phyloP scores from a whole-genome alignment of 257 asterid genomes.

The Euphrasia confusa region DNA sequence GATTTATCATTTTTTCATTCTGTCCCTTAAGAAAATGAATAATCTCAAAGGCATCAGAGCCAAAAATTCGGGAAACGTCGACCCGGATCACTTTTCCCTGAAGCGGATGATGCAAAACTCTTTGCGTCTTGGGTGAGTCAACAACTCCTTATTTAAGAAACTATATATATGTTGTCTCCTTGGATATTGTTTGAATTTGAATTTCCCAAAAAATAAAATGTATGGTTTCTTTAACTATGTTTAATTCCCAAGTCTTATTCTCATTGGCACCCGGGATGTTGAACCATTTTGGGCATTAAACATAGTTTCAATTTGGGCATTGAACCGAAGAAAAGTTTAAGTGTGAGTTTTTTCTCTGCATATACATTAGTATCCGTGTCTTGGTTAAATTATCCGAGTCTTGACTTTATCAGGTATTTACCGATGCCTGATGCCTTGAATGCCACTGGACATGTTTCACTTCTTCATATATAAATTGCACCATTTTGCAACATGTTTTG shows the following conservation, averaged over 20 bases:
- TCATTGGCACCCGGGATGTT: constrained; percentile 48
- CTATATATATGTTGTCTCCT: background rate
- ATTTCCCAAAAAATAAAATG: too few species aligned
- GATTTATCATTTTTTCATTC: too few species aligned
- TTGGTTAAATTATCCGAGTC: constrained; percentile 17
- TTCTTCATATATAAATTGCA: too few species aligned
- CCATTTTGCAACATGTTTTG: too few species aligned
- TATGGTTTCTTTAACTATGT: too few species aligned
- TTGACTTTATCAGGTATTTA: constrained; percentile 59
- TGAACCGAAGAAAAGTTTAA: constrained; percentile 66
- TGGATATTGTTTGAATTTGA: too few species aligned
- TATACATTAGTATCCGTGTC: background rate
- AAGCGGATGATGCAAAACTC: constrained; percentile 68
- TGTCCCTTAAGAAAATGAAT: too few species aligned
- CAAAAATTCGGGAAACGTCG: too few species aligned
- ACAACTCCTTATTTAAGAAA: background rate
- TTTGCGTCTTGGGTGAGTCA: constrained; percentile 93
- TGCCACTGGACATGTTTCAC: constrained; percentile 83
- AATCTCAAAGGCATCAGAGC: too few species aligned
- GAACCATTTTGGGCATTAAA: too few species aligned
- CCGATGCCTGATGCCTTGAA: constrained; percentile 97
- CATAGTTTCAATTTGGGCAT: constrained; percentile 93
- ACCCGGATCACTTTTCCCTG: constrained; percentile 90
- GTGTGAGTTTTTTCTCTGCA: background rate
- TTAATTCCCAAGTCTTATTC: background rate